phyloP scores from a whole-genome alignment of 2,329 filamentous ascomycete genomes.

The Claviceps sp. region DNA sequence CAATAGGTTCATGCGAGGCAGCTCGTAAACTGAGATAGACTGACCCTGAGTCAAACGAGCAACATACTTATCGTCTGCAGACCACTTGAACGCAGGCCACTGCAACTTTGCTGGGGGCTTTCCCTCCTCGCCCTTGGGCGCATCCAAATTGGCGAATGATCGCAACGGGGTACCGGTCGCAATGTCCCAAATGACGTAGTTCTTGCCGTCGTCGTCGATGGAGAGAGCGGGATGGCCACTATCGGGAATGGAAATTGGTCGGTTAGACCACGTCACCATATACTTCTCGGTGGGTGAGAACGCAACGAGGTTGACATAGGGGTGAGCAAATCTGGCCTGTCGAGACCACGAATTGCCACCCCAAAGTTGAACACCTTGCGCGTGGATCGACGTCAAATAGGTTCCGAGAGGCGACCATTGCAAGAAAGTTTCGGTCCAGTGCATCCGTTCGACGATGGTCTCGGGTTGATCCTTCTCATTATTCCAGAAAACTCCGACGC shows the following conservation, averaged over 20 bases:
- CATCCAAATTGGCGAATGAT: slow-evolving; percentile 84
- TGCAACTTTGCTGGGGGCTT: slow-evolving; percentile 76
- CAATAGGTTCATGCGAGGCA: slow-evolving; percentile 77
- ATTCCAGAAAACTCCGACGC: slow-evolving; percentile 95
- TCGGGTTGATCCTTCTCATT: slow-evolving; percentile 88
- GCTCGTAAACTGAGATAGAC: slow-evolving; percentile 83
- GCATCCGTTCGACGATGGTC: slow-evolving; percentile 75
- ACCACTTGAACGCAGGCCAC: slow-evolving; percentile 99
- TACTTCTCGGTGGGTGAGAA: slow-evolving; percentile 92
- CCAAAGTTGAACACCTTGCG: slow-evolving; percentile 95
- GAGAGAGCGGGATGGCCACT: slow-evolving; percentile 71
- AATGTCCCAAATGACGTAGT: slow-evolving; percentile 98
- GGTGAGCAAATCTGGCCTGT: slow-evolving; percentile 87
- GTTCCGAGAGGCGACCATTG: slow-evolving; percentile 96
- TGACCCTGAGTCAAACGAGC: slow-evolving; percentile 79
- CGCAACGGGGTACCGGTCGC: slow-evolving; percentile 78
- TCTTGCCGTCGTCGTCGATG: slow-evolving; percentile 93
- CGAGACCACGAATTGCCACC: slow-evolving; percentile 80
- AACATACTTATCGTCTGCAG: slow-evolving; percentile 91
- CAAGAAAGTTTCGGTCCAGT: slow-evolving; percentile 97
- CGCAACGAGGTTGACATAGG: slow-evolving; percentile 88
- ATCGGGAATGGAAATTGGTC: slow-evolving; percentile 84
- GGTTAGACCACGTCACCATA: slow-evolving; percentile 90
- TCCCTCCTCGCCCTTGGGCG: slow-evolving; percentile 42
- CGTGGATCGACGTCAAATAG: slow-evolving; percentile 86